Conservation (phyloP, 176 grass and related monocot genomes). For the Zoysia pacifica region DNA sequence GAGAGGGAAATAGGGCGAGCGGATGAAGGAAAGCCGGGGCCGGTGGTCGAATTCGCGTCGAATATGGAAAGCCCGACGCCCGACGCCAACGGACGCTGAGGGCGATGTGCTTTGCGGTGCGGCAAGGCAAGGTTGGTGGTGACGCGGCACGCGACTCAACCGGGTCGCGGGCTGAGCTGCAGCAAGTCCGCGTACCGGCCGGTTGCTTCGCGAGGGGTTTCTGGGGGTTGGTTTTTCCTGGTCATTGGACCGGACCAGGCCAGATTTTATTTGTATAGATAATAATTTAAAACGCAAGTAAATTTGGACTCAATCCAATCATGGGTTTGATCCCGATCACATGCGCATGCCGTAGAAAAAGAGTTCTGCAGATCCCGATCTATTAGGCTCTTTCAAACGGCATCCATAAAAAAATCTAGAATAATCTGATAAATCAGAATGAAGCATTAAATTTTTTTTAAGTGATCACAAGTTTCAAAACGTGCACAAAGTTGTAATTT, state of each 20-base stretch:
- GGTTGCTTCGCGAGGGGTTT: not conserved
- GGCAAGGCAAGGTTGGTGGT: not conserved
- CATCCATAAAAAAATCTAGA: too few species aligned
- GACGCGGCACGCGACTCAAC: not conserved
- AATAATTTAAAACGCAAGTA: not conserved
- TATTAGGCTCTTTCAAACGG: too few species aligned
- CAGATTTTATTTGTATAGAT: not conserved
- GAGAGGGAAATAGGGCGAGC: not conserved
- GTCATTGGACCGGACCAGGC: not conserved
- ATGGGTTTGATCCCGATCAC: not conserved
- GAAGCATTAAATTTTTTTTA: too few species aligned
- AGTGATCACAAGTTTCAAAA: too few species aligned
- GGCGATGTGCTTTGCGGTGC: conserved; percentile 18
- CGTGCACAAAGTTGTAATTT: too few species aligned
- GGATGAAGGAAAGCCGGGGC: too few species aligned
- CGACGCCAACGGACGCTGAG: too few species aligned
- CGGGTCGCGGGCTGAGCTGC: too few species aligned
- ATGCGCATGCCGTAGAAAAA: not conserved
- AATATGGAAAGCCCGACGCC: not conserved
- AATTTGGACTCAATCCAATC: not conserved
- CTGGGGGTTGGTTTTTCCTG: not conserved
- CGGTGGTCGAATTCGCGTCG: conserved; percentile 11
- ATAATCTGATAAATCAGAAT: too few species aligned
- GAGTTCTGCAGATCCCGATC: not conserved
- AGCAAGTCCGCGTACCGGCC: not conserved